Evolutionary conservation across 495 filamentous ascomycete genomes (phyloP).

Genomic region (Aspergillus cavernicola): DNA sequence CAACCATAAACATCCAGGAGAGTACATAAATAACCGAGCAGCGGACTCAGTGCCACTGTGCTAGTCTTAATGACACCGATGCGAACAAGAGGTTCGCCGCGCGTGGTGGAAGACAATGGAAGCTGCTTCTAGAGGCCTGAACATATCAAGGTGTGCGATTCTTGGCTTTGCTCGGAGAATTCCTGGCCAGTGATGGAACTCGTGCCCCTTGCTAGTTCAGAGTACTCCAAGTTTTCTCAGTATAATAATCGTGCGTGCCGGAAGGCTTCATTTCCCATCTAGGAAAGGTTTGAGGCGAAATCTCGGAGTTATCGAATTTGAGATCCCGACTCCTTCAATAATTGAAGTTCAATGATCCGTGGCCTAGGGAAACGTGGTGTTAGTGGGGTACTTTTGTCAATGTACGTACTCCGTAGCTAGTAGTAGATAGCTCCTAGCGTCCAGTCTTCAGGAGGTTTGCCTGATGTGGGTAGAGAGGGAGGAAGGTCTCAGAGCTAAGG

Average conservation of each 20-base stretch:
- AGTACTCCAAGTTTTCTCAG: background rate
- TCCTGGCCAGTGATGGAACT: slow-evolving; percentile 10
- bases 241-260: too few species aligned
- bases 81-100: too few species aligned
- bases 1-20: too few species aligned
- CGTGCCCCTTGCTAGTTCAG: background rate
- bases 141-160: background rate
- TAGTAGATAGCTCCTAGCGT: too few species aligned
- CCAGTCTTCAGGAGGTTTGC: too few species aligned
- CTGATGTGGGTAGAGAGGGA: too few species aligned
- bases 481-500: too few species aligned
- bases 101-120: background rate
- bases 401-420: background rate
- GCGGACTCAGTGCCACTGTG: too few species aligned
- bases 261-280: too few species aligned
- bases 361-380: background rate
- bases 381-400: background rate
- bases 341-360: too few species aligned
- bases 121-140: background rate
- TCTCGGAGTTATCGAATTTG: slow-evolving; percentile 4
- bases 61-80: too few species aligned
- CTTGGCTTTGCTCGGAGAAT: slow-evolving; percentile 12
- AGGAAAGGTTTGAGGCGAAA: slow-evolving; percentile 10
- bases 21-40: too few species aligned
- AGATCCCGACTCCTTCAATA: background rate